Conservation (phyloP, 2,329 filamentous ascomycete species). For the Fusarium neocosmosporiellum region DNA sequence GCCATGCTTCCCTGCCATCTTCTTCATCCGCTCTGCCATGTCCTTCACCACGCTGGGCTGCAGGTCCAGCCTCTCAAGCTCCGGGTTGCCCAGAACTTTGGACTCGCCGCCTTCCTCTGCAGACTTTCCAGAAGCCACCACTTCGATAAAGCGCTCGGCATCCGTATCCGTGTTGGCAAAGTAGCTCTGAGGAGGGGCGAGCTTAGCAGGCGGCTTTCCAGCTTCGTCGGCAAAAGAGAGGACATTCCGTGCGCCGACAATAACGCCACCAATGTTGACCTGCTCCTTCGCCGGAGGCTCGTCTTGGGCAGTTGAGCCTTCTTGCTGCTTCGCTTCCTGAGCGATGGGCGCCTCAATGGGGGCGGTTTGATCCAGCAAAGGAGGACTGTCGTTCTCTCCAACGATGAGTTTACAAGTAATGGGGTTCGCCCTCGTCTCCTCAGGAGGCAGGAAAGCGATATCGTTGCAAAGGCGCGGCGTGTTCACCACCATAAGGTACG, state of each 20-base stretch:
- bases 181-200: constrained; percentile 59
- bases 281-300: constrained; percentile 49
- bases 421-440: constrained; percentile 78
- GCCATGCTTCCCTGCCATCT: constrained; percentile 74
- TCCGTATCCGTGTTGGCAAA: constrained; percentile 41
- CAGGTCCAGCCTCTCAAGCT: constrained; percentile 76
- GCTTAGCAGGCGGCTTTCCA: constrained; percentile 58
- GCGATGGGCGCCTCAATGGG: constrained; percentile 45
- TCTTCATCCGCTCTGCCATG: constrained; percentile 74
- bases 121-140: constrained; percentile 58
- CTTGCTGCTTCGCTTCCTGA: constrained; percentile 19
- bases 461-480: constrained; percentile 90
- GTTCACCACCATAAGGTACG: constrained; percentile 93
- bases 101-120: constrained; percentile 71
- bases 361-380: constrained; percentile 45
- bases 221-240: constrained; percentile 60
- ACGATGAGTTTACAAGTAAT: constrained; percentile 83
- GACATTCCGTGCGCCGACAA: constrained; percentile 63
- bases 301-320: constrained; percentile 15
- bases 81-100: constrained; percentile 70
- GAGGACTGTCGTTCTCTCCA: constrained; percentile 55
- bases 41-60: constrained; percentile 75
- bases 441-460: constrained; percentile 84
- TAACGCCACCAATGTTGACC: constrained; percentile 64
- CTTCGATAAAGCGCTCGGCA: constrained; percentile 51